Conservation (phyloP, 495 filamentous ascomycete species). For the Bacidia gigantensis region DNA sequence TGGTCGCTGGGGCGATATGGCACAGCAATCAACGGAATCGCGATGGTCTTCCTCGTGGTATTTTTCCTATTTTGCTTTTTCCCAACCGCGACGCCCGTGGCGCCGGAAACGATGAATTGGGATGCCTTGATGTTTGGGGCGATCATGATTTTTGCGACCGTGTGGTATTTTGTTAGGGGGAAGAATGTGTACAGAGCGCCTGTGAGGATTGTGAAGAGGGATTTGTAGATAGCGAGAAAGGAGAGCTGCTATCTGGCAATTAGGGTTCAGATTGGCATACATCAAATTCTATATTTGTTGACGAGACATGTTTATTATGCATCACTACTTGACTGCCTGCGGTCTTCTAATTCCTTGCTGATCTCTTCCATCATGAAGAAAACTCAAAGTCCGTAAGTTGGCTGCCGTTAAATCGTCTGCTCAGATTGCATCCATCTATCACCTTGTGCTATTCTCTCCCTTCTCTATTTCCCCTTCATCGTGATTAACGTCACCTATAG, state of each 20-base stretch:
- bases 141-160: constrained; percentile 30
- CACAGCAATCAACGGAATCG: constrained; percentile 25
- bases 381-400: too few species aligned
- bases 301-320: too few species aligned
- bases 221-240: neutral
- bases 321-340: too few species aligned
- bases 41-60: constrained; percentile 29
- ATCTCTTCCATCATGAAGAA: too few species aligned
- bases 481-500: too few species aligned
- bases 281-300: neutral
- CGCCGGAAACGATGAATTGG: constrained; percentile 38
- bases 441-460: too few species aligned
- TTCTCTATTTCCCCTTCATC: too few species aligned
- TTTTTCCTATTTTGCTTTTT: constrained; percentile 39
- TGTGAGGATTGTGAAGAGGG: constrained; percentile 28
- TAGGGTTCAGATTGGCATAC: neutral
- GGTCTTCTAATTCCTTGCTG: too few species aligned
- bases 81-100: constrained; percentile 26
- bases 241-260: neutral
- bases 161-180: constrained; percentile 31
- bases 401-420: too few species aligned
- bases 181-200: constrained; percentile 32
- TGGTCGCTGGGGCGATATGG: constrained; percentile 33
- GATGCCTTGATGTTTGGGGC: constrained; percentile 34
- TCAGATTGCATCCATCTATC: too few species aligned